A percentile compares a stretch with the other conserved stretches of the same genome.
phyloP scores from a whole-genome alignment of 2,329 filamentous ascomycete species.

The Teratosphaeria pseudoeucalypti region DNA sequence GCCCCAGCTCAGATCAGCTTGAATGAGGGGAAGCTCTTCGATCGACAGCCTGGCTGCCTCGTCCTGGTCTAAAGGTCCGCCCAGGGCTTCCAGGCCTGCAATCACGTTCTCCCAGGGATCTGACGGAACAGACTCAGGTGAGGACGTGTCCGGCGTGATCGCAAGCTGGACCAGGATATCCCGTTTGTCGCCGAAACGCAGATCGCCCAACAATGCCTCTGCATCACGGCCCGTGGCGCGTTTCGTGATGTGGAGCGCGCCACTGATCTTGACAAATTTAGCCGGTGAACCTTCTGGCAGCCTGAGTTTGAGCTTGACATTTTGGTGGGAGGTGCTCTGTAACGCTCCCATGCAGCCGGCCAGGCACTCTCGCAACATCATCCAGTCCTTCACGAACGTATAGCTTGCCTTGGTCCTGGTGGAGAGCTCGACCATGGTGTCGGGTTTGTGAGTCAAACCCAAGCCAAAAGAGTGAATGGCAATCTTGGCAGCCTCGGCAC shows the following conservation, averaged over 20 bases:
- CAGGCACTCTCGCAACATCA: conserved; percentile 96
- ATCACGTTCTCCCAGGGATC: conserved; percentile 97
- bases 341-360: conserved; percentile 86
- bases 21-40: conserved; percentile 88
- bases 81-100: conserved; percentile 84
- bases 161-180: conserved; percentile 91
- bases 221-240: conserved; percentile 89
- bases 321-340: conserved; percentile 94
- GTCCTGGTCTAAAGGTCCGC: conserved; percentile 76
- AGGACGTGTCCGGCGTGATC: conserved; percentile 74
- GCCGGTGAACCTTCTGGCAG: conserved; percentile 92
- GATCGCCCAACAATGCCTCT: conserved; percentile 80
- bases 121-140: conserved; percentile 75
- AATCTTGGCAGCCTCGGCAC: conserved; percentile 96
- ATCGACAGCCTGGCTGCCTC: conserved; percentile 75
- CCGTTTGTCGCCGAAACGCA: conserved; percentile 89
- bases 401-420: conserved; percentile 94
- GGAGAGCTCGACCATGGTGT: conserved; percentile 96
- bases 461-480: conserved; percentile 94
- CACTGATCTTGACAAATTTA: conserved; percentile 97
- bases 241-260: conserved; percentile 91
- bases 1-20: conserved; percentile 87
- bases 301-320: conserved; percentile 88
- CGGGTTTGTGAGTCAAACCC: conserved; percentile 93
- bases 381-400: conserved; percentile 99